A percentile compares a stretch with the other conserved stretches of the same genome.
Conservation (phyloP, 2,329 filamentous ascomycete species). For the Dactylellina cionopaga region DNA sequence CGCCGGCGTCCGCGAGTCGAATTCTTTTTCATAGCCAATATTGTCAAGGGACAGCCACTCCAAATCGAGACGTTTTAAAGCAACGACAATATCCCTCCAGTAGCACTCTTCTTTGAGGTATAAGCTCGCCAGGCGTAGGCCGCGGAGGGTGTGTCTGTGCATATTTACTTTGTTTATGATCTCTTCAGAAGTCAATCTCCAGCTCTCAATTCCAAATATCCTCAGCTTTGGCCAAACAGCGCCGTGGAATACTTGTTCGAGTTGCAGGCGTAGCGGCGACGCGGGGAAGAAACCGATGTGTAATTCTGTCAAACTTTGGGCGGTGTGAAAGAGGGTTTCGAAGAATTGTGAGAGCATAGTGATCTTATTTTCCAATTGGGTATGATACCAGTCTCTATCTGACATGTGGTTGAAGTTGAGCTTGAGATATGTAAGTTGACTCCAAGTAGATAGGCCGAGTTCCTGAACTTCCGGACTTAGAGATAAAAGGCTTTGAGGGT, state of each 20-base stretch:
- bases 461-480: slow-evolving; percentile 58
- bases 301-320: slow-evolving; percentile 70
- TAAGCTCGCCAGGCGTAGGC: slow-evolving; percentile 70
- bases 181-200: slow-evolving; percentile 70
- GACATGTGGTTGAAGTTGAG: slow-evolving; percentile 71
- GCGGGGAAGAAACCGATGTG: slow-evolving; percentile 73
- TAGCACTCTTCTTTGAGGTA: slow-evolving; percentile 69
- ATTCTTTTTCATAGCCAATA: slow-evolving; percentile 56
- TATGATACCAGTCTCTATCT: slow-evolving; percentile 60
- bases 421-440: slow-evolving; percentile 71
- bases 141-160: slow-evolving; percentile 68
- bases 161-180: slow-evolving; percentile 69
- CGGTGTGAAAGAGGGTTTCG: slow-evolving; percentile 68
- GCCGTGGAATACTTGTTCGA: slow-evolving; percentile 72
- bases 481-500: slow-evolving; percentile 61
- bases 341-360: slow-evolving; percentile 69
- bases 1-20: slow-evolving; percentile 53
- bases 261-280: slow-evolving; percentile 67
- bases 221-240: slow-evolving; percentile 71
- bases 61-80: slow-evolving; percentile 68
- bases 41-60: slow-evolving; percentile 69
- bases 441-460: slow-evolving; percentile 67
- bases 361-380: slow-evolving; percentile 67
- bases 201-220: slow-evolving; percentile 73
- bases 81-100: slow-evolving; percentile 71